These are phyloP conservation scores for Podospora comata DNA, from an alignment of 495 filamentous ascomycete species.

Conservation along the genomic window DNA sequence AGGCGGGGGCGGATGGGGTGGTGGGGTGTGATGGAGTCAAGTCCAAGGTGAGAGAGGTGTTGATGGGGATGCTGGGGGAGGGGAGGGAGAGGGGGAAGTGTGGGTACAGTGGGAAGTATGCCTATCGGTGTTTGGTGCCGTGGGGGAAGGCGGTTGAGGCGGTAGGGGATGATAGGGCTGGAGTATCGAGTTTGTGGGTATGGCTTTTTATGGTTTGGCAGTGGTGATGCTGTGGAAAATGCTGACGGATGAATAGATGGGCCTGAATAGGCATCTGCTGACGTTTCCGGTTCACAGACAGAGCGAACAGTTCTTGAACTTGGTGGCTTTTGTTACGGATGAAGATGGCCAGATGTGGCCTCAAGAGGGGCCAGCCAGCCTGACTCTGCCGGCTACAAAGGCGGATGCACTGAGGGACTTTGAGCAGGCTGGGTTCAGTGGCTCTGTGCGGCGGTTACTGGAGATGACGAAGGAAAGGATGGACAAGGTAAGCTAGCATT, in stretches of 20 bases:
- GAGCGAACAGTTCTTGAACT: conserved; percentile 57
- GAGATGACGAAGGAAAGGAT: conserved; percentile 27
- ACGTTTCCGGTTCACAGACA: conserved; percentile 60
- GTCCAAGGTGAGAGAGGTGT: conserved; percentile 46
- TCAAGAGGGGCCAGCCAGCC: not conserved
- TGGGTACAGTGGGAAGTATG: conserved; percentile 51
- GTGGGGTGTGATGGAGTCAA: conserved; percentile 61
- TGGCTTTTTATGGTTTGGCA: conserved; percentile 34
- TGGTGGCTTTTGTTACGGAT: conserved; percentile 22
- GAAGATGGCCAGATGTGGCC: conserved; percentile 29
- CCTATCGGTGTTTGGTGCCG: conserved; percentile 53
- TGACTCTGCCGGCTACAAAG: conserved; percentile 29
- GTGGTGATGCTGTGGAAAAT: conserved; percentile 16
- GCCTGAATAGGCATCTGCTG: conserved; percentile 55
- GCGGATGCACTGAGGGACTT: conserved; percentile 58
- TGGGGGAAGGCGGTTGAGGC: conserved; percentile 49
- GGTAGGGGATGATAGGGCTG: conserved; percentile 58
- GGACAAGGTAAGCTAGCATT: conserved; percentile 16
- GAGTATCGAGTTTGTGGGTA: conserved; percentile 49
- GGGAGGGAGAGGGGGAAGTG: conserved; percentile 29
- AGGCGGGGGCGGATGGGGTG: conserved; percentile 51
- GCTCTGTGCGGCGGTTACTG: conserved; percentile 36
- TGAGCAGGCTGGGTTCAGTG: conserved; percentile 44
- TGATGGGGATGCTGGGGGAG: conserved; percentile 35
- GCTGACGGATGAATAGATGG: conserved; percentile 49